Evolutionary conservation across 2,329 filamentous ascomycete genomes (phyloP), one percentile per base, ranked within the genome.

Genomic region (Beauveria medogensis): DNA sequence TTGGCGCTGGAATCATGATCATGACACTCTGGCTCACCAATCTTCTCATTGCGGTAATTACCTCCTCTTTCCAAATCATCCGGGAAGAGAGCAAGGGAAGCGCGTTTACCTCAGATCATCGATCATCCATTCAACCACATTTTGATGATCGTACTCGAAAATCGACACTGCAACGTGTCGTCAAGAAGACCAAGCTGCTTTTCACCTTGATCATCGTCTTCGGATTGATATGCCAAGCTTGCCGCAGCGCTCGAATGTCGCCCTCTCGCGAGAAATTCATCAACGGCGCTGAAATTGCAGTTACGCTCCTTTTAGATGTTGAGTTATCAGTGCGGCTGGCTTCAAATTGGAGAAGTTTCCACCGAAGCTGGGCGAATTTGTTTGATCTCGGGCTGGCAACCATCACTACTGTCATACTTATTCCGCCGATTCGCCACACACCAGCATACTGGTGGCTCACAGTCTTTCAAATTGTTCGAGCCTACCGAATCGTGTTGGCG

Each of bases 1-100:
- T 88, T 60, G 85, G 80, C 28, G 83, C 81, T 14, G 83, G 82
- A 26, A 93, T 96, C 70, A 86, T 99, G 69, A 91, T 99, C 65
- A 84, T 99, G 80, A 94, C 91, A 78, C 81, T 99, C 55, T 99
- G 94, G 94, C 83, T 99, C 69, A 92, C 95, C 65, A 97, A 97
- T 72, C 83, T 99, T 75, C 74, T 89, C 52, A 96, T 99, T 69
- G 94, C 94, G 3, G 94, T 99, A 68, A 99, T 99, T 71, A 99
- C 94, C 0, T 96, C 94, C 5, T 97, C 93, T 1, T 99, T 99
- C 70, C 94, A 99, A 72, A 90, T 99, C 65, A 99, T 99, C 67
- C 86, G 94, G 65, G 95, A 99, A 77, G 94, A 99, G 72, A 96
- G 91, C 75, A 92, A 89, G 73, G 87, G 89, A 37, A 97, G 92